phyloP scores from a whole-genome alignment of 768 basidiomycete genomes.

The Auriscalpium vulgare region DNA sequence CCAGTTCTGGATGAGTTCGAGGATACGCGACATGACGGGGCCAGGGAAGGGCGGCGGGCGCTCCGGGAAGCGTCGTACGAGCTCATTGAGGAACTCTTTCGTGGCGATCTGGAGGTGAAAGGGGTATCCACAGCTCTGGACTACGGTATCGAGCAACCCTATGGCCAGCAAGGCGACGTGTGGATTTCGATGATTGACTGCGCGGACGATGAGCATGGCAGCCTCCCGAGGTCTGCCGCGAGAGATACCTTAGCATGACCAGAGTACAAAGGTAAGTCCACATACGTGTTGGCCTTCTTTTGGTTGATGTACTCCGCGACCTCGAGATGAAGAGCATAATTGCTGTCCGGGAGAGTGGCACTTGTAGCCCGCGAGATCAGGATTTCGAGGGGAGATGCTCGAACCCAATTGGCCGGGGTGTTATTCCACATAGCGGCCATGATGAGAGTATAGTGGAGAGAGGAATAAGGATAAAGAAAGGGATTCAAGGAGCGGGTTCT shows the following conservation, averaged over 20 bases:
- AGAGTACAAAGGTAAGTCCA: constrained; percentile 10
- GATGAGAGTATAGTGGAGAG: background rate
- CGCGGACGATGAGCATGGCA: constrained; percentile 72
- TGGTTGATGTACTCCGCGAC: constrained; percentile 88
- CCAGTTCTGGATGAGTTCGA: constrained; percentile 91
- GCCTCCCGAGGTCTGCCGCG: constrained; percentile 80
- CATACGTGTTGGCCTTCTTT: constrained; percentile 95
- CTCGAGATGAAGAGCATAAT: constrained; percentile 87
- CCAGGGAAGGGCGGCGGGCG: constrained; percentile 92
- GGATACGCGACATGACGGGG: constrained; percentile 88
- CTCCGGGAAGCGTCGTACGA: constrained; percentile 96
- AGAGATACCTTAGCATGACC: background rate
- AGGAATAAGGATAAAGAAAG: background rate
- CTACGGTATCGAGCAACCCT: constrained; percentile 81
- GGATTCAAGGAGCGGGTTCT: background rate
- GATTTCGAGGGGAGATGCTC: constrained; percentile 56
- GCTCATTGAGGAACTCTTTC: constrained; percentile 97
- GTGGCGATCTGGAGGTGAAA: constrained; percentile 96
- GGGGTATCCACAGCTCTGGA: constrained; percentile 94
- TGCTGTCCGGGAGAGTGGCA: constrained; percentile 78
- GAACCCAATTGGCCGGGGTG: constrained; percentile 32
- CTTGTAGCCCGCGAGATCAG: constrained; percentile 82
- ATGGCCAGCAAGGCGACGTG: constrained; percentile 86
- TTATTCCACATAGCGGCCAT: constrained; percentile 12
- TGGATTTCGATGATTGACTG: constrained; percentile 89